Evolutionary conservation across 2,329 filamentous ascomycete genomes (phyloP).

Genomic region (Penicillium hesseltinei): DNA sequence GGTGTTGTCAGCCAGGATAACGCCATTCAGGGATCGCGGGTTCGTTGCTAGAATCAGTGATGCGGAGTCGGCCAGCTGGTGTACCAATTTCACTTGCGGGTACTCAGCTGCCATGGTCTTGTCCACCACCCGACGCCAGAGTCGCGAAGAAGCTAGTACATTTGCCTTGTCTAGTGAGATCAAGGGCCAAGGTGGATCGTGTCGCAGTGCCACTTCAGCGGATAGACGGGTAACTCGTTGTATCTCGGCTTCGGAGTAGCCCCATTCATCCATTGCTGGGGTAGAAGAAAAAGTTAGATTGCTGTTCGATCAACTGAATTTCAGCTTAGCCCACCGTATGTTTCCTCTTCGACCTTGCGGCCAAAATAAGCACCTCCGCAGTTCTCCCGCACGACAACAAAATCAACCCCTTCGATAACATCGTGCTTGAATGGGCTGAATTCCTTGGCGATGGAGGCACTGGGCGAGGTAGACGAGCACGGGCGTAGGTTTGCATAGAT

Average conservation of each 20-base stretch:
- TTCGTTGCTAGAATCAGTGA: conserved; percentile 94
- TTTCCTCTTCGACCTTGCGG: conserved; percentile 37
- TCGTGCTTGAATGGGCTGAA: conserved; percentile 77
- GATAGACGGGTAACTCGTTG: conserved; percentile 78
- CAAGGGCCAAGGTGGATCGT: conserved; percentile 69
- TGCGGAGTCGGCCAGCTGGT: conserved; percentile 87
- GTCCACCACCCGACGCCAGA: conserved; percentile 80
- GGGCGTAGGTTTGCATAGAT: conserved; percentile 90
- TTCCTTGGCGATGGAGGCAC: conserved; percentile 66
- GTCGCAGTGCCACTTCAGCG: conserved; percentile 71
- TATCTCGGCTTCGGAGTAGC: conserved; percentile 77
- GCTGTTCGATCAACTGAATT: conserved; percentile 21
- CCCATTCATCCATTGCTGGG: conserved; percentile 68
- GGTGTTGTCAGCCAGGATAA: conserved; percentile 84
- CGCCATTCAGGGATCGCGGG: conserved; percentile 75
- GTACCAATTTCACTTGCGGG: conserved; percentile 72
- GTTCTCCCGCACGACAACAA: conserved; percentile 57
- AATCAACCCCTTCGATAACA: conserved; percentile 79
- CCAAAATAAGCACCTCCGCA: conserved; percentile 46
- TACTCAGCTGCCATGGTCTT: conserved; percentile 82
- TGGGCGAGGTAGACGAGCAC: conserved; percentile 73
- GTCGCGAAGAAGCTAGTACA: conserved; percentile 77
- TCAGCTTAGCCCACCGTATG: conserved; percentile 31
- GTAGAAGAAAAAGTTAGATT: neutral
- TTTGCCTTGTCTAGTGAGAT: conserved; percentile 92